Evolutionary conservation across 345 rosid species (phyloP), one percentile per base, ranked within the genome.

Genomic region (Sonneratia caseolaris): DNA sequence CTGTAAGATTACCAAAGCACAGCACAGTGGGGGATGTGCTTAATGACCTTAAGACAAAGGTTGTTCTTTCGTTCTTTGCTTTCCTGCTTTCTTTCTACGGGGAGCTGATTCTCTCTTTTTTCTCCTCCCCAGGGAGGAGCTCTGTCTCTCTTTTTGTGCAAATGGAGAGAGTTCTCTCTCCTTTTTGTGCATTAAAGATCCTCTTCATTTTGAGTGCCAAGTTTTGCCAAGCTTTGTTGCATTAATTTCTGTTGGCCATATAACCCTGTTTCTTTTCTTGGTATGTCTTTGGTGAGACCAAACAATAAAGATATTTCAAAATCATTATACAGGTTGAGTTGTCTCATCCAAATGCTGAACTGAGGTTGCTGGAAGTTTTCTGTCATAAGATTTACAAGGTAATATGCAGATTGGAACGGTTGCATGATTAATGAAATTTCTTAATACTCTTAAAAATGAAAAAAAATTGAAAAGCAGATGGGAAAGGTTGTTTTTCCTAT

Each of bases 321-420:
- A 36, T 76, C 55, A 48, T 69, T 19, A 21, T 38, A 64, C 85
- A 87, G 95, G 95, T 87, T 14, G 91, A 87, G 76, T 71, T 89
- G 80, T 85, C 91, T 72, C 81, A 84, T 77, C 87, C 91, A 5
- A 78, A 66, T 81, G 84, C 91, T 0, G 91, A 89, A 75, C 90
- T 89, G 74, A 80, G 95, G 69, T 77, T 89, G 68, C 83, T 89
- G 73, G 90, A 89, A 81, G 87, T 87, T 76, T 89, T 89, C 77
- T 83, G 87, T 73, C 88, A 87, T 83, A 87, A 87, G 78, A 89
- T 87, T 64, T 89, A 86, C 71, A 89, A 89, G 91, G 95, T 89
- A 73, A n/a, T 47, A 51, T 18, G 2, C 45, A 42, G 45, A 42
- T 42, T 42, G 45, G 45, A 9, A 42, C 7, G 45, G 45, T 42